These are phyloP conservation scores for Penicillium hesseltinei DNA, from an alignment of 2,329 filamentous ascomycete species.

Conservation along the genomic window DNA sequence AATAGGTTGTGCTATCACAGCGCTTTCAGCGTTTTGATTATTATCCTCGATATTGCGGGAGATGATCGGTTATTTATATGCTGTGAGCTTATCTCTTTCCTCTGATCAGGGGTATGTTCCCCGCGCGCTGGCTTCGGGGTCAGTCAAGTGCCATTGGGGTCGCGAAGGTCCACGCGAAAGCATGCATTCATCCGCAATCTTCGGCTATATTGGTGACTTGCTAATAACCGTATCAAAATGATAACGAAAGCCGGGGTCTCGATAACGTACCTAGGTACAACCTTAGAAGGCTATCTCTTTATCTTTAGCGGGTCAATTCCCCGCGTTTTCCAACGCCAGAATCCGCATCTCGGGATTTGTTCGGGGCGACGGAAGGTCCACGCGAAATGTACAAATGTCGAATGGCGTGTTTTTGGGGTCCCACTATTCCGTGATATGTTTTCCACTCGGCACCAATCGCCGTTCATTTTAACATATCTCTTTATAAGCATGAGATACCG, in stretches of 20 bases:
- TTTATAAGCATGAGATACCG: not conserved
- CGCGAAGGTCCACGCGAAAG: not conserved
- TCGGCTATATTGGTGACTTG: not conserved
- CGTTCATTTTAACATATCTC: not conserved
- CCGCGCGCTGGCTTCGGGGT: not conserved
- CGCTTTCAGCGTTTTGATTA: not conserved
- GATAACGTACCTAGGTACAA: not conserved
- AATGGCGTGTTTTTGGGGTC: too few relatives aligned
- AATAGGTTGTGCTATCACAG: not conserved
- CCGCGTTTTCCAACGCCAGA: not conserved
- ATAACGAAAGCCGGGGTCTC: not conserved
- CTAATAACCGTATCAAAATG: not conserved
- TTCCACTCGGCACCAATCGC: too few relatives aligned
- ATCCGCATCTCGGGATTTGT: not conserved
- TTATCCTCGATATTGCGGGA: not conserved
- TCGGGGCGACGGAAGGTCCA: not conserved
- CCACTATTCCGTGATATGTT: too few relatives aligned
- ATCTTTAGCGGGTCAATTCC: not conserved
- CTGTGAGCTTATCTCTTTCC: not conserved
- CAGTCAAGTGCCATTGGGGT: not conserved
- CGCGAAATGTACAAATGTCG: not conserved
- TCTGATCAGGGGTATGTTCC: not conserved
- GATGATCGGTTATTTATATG: not conserved
- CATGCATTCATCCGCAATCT: not conserved
- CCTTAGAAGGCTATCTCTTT: not conserved